Evolutionary conservation across 2,329 filamentous ascomycete species (phyloP).

Genomic region (Raffaelea ambrosiae): DNA sequence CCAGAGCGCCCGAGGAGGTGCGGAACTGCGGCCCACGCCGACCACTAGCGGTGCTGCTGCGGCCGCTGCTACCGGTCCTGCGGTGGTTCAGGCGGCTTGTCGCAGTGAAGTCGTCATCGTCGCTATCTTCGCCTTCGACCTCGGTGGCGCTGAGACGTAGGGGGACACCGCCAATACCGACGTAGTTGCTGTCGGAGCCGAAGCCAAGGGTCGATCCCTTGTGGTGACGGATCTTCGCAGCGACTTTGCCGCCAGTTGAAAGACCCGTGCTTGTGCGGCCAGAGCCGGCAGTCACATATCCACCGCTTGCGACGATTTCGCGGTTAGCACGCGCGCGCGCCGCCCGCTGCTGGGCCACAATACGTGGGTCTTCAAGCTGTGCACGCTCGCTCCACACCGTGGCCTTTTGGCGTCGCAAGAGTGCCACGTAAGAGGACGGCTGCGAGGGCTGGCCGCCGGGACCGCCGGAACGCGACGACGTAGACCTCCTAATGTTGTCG

Average conservation of each 20-base stretch:
- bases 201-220: slow-evolving; percentile 74
- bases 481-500: slow-evolving; percentile 61
- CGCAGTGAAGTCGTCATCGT: slow-evolving; percentile 53
- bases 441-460: slow-evolving; percentile 24
- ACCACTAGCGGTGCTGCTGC: slow-evolving; percentile 56
- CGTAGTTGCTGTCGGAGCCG: slow-evolving; percentile 66
- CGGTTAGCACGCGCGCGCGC: slow-evolving; percentile 80
- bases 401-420: slow-evolving; percentile 94
- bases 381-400: slow-evolving; percentile 97
- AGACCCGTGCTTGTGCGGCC: slow-evolving; percentile 56
- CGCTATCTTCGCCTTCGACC: slow-evolving; percentile 79
- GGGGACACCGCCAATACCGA: slow-evolving; percentile 70
- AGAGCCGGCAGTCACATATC: slow-evolving; percentile 33
- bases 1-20: slow-evolving; percentile 34
- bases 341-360: slow-evolving; percentile 73
- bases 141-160: slow-evolving; percentile 91
- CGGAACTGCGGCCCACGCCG: slow-evolving; percentile 41
- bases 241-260: slow-evolving; percentile 52
- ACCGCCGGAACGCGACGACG: slow-evolving; percentile 65
- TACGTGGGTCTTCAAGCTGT: slow-evolving; percentile 81
- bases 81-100: slow-evolving; percentile 51
- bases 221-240: slow-evolving; percentile 82
- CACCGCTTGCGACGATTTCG: slow-evolving; percentile 64
- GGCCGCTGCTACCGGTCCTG: slow-evolving; percentile 65
- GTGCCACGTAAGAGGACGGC: slow-evolving; percentile 77